These are phyloP conservation scores for Parvularia atlantis DNA, from an alignment of 78 protist species.

Conservation along the genomic window DNA sequence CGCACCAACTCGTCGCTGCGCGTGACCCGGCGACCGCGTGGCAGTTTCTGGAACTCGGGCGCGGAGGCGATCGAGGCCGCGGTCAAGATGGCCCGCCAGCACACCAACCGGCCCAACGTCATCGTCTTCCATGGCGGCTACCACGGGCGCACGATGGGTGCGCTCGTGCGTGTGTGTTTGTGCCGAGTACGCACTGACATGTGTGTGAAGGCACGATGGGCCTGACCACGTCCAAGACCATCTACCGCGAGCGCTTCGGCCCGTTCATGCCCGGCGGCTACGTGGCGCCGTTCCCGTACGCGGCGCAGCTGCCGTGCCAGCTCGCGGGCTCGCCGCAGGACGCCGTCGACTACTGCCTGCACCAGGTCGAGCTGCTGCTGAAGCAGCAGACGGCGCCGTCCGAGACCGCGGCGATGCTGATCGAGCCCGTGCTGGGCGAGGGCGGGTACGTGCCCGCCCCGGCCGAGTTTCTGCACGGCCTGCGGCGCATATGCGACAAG, in stretches of 20 bases:
- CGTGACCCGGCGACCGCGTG: not conserved
- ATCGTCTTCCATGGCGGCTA: conserved; percentile 47
- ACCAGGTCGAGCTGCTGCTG: conserved; percentile 2
- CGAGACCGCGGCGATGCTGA: conserved; percentile 34
- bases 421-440: conserved; percentile 70
- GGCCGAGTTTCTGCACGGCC: conserved; percentile 4
- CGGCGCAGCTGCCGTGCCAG: conserved; percentile 7
- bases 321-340: not conserved
- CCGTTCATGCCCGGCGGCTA: conserved; percentile 59
- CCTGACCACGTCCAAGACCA: conserved; percentile 35
- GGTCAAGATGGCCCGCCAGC: conserved; percentile 32
- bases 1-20: conserved; percentile 3
- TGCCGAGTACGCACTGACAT: not conserved
- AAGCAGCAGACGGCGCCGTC: conserved; percentile 12
- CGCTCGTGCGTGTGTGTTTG: not conserved
- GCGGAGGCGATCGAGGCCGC: conserved; percentile 69
- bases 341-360: conserved; percentile 6
- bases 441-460: conserved; percentile 55
- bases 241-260: conserved; percentile 39
- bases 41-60: conserved; percentile 32
- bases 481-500: conserved; percentile 24
- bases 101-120: conserved; percentile 30
- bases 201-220: conserved; percentile 11
- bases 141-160: conserved; percentile 46
- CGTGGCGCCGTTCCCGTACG: conserved; percentile 42